phyloP scores from a whole-genome alignment of 1,139 yeast species.

The Sugiyamaella paludigena region DNA sequence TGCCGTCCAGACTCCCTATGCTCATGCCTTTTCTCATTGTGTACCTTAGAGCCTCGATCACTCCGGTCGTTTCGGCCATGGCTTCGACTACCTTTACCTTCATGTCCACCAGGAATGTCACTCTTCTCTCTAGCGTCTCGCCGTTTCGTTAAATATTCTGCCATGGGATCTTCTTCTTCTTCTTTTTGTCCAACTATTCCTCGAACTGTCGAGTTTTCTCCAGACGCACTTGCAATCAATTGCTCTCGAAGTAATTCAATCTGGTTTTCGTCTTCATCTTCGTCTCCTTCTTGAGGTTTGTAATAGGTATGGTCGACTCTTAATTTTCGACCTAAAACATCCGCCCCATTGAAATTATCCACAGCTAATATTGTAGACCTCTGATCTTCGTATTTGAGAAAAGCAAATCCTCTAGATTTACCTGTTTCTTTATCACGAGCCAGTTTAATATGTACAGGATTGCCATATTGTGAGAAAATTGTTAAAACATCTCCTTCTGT shows the following conservation, averaged over 20 bases:
- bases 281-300: slow-evolving; percentile 53
- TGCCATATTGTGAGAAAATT: slow-evolving; percentile 87
- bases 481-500: slow-evolving; percentile 73
- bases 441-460: slow-evolving; percentile 74
- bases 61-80: neutral
- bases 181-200: neutral
- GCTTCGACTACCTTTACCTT: neutral
- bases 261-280: slow-evolving; percentile 22
- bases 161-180: slow-evolving; percentile 18
- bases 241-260: slow-evolving; percentile 9
- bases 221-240: slow-evolving; percentile 2
- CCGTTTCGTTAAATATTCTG: slow-evolving; percentile 11
- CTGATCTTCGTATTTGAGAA: slow-evolving; percentile 78
- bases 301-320: slow-evolving; percentile 78
- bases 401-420: slow-evolving; percentile 73
- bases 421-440: slow-evolving; percentile 69
- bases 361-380: slow-evolving; percentile 80
- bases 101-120: no score
- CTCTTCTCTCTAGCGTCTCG: no score
- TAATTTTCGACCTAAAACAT: slow-evolving; percentile 55
- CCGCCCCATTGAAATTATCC: slow-evolving; percentile 79
- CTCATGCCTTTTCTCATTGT: neutral
- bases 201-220: neutral
- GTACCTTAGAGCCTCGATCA: neutral
- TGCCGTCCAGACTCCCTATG: neutral